These are phyloP conservation scores for Jaltomata sinuosa DNA, from an alignment of 257 asterid genomes.

Conservation along the genomic window DNA sequence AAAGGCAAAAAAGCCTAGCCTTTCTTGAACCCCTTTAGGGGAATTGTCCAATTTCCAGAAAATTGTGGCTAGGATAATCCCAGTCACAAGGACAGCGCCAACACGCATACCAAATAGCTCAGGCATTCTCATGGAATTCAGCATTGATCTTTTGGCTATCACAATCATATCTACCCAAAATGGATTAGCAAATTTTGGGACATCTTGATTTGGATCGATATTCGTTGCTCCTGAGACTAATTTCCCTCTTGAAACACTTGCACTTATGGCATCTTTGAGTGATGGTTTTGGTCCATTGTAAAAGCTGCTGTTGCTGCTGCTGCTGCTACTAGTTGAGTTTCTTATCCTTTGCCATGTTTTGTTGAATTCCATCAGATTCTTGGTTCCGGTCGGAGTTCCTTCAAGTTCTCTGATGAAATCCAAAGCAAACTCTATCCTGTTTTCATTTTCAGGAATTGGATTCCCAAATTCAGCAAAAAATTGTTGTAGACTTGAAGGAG, in stretches of 20 bases:
- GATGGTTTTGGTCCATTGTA: conserved; percentile 8
- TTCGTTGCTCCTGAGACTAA: conserved; percentile 22
- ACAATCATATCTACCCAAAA: conserved; percentile 35
- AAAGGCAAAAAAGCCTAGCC: conserved; percentile 39
- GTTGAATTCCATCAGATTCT: conserved; percentile 20
- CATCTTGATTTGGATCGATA: background rate
- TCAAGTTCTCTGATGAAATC: conserved; percentile 30
- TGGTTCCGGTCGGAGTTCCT: conserved; percentile 17
- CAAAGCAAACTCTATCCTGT: conserved; percentile 25
- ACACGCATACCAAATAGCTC: conserved; percentile 30
- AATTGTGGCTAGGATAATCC: conserved; percentile 32
- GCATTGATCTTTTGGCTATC: conserved; percentile 31
- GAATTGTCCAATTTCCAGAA: conserved; percentile 33
- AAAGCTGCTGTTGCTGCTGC: background rate
- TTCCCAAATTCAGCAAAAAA: conserved; percentile 26
- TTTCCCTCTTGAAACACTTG: conserved; percentile 33
- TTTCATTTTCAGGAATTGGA: conserved; percentile 29
- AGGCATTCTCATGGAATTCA: conserved; percentile 32
- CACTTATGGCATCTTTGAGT: conserved; percentile 25
- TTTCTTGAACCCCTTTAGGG: conserved; percentile 40
- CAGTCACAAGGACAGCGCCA: conserved; percentile 35
- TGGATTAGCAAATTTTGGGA: conserved; percentile 35
- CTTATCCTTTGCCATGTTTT: conserved; percentile 11
- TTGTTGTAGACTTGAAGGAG: conserved; percentile 7
- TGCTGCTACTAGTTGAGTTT: background rate